A percentile compares a stretch with the other conserved stretches of the same genome.
These are phyloP conservation scores for Raffaelea albimanens DNA, from an alignment of 2,329 filamentous ascomycete species.

Conservation along the genomic window DNA sequence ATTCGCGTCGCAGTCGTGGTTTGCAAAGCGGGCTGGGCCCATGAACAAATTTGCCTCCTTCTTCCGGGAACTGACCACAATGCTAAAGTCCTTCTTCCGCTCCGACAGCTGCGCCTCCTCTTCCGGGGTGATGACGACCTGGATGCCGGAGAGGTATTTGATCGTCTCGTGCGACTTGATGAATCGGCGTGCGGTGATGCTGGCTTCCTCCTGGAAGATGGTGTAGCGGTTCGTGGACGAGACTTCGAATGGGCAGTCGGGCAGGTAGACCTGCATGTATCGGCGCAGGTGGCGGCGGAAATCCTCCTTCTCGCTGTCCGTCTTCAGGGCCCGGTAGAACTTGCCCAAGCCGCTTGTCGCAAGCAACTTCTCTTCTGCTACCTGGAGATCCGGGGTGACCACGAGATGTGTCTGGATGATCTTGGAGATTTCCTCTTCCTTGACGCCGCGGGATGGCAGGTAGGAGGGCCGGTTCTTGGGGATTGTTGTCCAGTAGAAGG, in stretches of 20 bases:
- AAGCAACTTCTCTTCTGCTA: constrained; percentile 65
- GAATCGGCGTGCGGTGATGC: constrained; percentile 68
- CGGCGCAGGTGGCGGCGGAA: constrained; percentile 79
- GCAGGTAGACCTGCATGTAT: constrained; percentile 86
- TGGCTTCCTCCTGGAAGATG: constrained; percentile 80
- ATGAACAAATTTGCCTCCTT: constrained; percentile 89
- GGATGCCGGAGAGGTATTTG: constrained; percentile 84
- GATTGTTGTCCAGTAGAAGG: constrained; percentile 93
- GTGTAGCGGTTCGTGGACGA: constrained; percentile 88
- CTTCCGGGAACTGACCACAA: constrained; percentile 86
- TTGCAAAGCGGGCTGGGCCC: constrained; percentile 90
- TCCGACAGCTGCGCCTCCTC: constrained; percentile 76
- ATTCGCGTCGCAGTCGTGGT: constrained; percentile 94
- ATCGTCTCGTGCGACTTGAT: constrained; percentile 78
- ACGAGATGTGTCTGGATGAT: constrained; percentile 60
- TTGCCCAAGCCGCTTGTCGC: constrained; percentile 63
- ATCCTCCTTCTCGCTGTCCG: constrained; percentile 73
- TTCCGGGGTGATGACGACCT: constrained; percentile 84
- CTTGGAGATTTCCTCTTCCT: constrained; percentile 50
- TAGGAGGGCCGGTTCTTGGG: constrained; percentile 90
- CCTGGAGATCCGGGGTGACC: constrained; percentile 59
- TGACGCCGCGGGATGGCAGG: constrained; percentile 71
- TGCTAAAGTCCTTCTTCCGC: constrained; percentile 88
- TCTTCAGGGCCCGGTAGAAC: constrained; percentile 58
- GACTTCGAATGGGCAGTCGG: constrained; percentile 92